A percentile compares a stretch with the other conserved stretches of the same genome.
Conservation (phyloP, 108 stramenopile genomes). For the Aurantiochytrium sp. region DNA sequence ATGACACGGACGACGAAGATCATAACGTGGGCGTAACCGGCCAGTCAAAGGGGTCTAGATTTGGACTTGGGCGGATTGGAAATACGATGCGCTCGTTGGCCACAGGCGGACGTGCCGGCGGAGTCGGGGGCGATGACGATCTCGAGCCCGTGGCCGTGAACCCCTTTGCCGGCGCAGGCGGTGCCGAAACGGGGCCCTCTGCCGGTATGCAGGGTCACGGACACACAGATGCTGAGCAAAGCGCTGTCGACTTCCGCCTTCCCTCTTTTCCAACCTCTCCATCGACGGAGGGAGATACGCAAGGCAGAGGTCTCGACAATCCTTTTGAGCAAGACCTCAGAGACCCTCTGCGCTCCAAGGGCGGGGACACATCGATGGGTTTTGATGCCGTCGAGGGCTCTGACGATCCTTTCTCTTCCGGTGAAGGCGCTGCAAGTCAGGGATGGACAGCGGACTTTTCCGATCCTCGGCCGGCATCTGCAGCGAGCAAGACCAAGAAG, state of each 20-base stretch:
- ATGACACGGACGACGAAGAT: neutral
- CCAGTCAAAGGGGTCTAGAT: neutral
- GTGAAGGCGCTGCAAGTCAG: neutral
- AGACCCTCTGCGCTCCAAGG: neutral
- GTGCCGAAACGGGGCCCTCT: neutral
- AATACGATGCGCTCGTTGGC: neutral
- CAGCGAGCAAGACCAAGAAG: neutral
- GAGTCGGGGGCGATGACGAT: neutral
- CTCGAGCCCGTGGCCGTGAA: neutral
- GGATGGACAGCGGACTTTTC: slow-evolving; percentile 9
- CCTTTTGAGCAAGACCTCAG: neutral
- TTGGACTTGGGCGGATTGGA: neutral
- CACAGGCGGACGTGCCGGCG: neutral
- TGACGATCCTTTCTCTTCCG: neutral
- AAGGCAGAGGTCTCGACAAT: neutral
- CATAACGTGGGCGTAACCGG: too few relatives aligned
- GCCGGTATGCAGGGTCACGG: neutral
- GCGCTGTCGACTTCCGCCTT: neutral
- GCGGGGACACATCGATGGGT: neutral
- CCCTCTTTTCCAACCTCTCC: neutral
- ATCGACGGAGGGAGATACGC: neutral
- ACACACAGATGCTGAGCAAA: neutral
- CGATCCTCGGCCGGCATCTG: neutral
- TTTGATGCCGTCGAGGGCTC: neutral
- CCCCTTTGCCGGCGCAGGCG: neutral